Base-by-base conservation (phyloP, 2,329 filamentous ascomycete species). In the Elsinoe fawcettii region DNA sequence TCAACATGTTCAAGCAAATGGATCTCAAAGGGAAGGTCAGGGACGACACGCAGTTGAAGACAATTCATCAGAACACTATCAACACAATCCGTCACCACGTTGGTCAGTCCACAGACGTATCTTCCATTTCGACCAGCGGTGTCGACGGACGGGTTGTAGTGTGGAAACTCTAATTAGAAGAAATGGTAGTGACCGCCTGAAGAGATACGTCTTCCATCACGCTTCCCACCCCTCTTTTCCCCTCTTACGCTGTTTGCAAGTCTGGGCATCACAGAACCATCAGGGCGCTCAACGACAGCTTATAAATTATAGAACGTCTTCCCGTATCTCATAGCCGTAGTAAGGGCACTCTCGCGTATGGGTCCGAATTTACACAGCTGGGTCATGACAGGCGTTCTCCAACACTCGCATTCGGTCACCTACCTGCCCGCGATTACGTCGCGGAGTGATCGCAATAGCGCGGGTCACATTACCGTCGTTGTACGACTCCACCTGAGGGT, bases 1-100 rank as follows among this genome's bases (percentile, higher is more conserved):
- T 96, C 71, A 96, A 97, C 74, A 96, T 97, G 90, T 99, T 99
- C 77, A 84, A 85, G 67, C 91, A 96, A 77, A 97, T 99, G 93
- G 93, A 99, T 73, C 80, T 99, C 63, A 96, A 93, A 80, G 93
- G 93, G 61, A 95, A 95, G 74, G 77, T 80, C 57, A 89, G 89
- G 69, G 90, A 95, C 67, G 91, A 97, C 70, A 96, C 91, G 3
- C 88, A 95, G 75, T 79, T 99, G 65, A 93, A 90, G 75, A 97
- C 93, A 9, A 84, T 93, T 47, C 93, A 99, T 74, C 93, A 99
- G 71, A 99, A 99, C 75, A 96, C 91, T 23, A 88, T 99, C 69
- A 90, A 83, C 67, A 96, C 85, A 1, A 77, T 99, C 53, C 83
- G 93, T 43, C 79, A 83, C 18, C 96, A 86, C 69, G 83, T 77